Conservation (phyloP, 305 asterid genomes). For the Solanum hybrid region DNA sequence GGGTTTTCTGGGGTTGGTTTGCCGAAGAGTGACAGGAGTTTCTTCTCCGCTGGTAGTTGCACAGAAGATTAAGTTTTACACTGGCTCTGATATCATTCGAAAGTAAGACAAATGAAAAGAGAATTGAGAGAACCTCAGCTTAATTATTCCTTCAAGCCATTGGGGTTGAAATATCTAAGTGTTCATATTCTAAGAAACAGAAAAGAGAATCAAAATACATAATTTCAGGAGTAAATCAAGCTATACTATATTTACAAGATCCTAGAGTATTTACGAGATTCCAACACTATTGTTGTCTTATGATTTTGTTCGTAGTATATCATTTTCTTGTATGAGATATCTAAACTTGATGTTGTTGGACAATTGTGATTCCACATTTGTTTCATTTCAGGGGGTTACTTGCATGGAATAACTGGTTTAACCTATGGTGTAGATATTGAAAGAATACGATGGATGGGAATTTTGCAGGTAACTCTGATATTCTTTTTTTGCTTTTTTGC, state of each 20-base stretch:
- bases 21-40: neutral
- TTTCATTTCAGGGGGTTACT: constrained; percentile 64
- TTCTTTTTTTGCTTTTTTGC: neutral
- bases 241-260: neutral
- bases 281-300: neutral
- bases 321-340: neutral
- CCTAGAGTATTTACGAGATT: neutral
- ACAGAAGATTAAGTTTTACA: neutral
- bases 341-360: neutral
- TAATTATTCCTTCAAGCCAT: neutral
- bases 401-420: constrained; percentile 73
- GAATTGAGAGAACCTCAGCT: neutral
- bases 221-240: neutral
- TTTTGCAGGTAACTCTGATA: constrained; percentile 57
- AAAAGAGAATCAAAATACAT: neutral
- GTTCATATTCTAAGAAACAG: neutral
- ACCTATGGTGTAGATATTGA: constrained; percentile 77
- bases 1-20: neutral
- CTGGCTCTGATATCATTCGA: neutral
- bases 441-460: constrained; percentile 61
- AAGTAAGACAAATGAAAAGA: neutral
- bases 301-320: neutral
- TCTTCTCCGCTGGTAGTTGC: neutral
- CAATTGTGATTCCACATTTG: constrained; percentile 6
- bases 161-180: neutral